phyloP scores from a whole-genome alignment of 2,329 filamentous ascomycete species.

The Zasmidium citrigriseum region DNA sequence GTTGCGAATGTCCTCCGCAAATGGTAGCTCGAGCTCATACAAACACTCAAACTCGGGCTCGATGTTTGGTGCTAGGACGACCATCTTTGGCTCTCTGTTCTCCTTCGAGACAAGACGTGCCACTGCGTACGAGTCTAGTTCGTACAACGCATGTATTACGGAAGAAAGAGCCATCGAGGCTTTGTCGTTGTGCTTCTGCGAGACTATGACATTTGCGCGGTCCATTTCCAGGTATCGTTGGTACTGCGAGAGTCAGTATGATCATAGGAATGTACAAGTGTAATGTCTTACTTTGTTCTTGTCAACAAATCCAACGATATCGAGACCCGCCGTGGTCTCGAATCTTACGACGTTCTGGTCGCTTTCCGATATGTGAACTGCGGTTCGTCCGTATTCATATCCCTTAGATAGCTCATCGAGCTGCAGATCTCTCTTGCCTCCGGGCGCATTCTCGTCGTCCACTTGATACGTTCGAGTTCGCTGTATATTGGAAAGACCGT shows the following conservation, averaged over 20 bases:
- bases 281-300: slow-evolving; percentile 39
- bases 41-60: slow-evolving; percentile 80
- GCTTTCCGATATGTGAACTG: slow-evolving; percentile 82
- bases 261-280: not conserved
- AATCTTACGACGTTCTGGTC: slow-evolving; percentile 89
- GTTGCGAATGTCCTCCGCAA: slow-evolving; percentile 85
- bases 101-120: slow-evolving; percentile 85
- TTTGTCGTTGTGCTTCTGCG: slow-evolving; percentile 76
- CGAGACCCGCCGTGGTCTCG: slow-evolving; percentile 72
- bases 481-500: slow-evolving; percentile 68
- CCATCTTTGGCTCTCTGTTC: slow-evolving; percentile 71
- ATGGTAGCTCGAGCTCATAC: slow-evolving; percentile 86
- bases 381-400: slow-evolving; percentile 89
- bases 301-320: slow-evolving; percentile 84
- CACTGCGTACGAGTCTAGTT: slow-evolving; percentile 82
- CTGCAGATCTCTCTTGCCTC: slow-evolving; percentile 78
- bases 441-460: slow-evolving; percentile 70
- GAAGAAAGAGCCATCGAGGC: slow-evolving; percentile 85
- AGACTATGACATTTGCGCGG: slow-evolving; percentile 73
- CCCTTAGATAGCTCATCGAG: slow-evolving; percentile 87
- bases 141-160: slow-evolving; percentile 81
- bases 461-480: slow-evolving; percentile 79
- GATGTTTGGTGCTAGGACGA: slow-evolving; percentile 78
- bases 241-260: slow-evolving; percentile 47
- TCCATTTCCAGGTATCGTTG: slow-evolving; percentile 85